Base-by-base conservation (phyloP, 192 early-diverging fungal genomes). In the Gigaspora rosea region DNA sequence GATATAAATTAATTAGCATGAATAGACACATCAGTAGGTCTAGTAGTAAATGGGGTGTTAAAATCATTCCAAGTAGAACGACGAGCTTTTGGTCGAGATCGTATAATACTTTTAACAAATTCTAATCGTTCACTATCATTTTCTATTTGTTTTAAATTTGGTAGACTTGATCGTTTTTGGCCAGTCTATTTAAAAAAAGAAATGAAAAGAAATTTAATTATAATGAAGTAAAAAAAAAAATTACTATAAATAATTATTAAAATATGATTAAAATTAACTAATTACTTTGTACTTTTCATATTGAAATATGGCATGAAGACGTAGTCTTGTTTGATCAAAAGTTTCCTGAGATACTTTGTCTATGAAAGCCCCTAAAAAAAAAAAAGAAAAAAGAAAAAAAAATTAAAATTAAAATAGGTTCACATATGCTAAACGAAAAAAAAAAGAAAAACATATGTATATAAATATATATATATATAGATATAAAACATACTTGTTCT, bases 211-310 rank as follows among this genome's bases (percentile, higher is more conserved):
- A 15, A 49, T 46, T 27, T 22, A 46, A 49, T 9, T 41, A 7
- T 13, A 63, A 36, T 27, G 20, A 27, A 18, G 12, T 63, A 36
- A 27, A 2, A 18, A 27, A 7, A 16, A 12, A 50, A 1, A 8
- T 18, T 35, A 16, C 51, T 48, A 46, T 50, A 15, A 7, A 49
- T 22, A 35, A 73, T 32, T 36, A 73, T 32, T 36, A 48, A 51
- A 20, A n/a, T 12, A 35, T 16, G 22, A 61, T 16, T 47, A n/a
- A 12, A n/a, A 35, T 12, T 48, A 27, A 1, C 27, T 27, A 75
- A 6, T 75, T 49, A 76, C 75, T 33, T 67, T 76, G 15, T 65
- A 76, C 41, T 76, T 67, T 52, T 76, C 75, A 67, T 67, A 67
- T 56, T 76, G 75, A 67, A 76, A 76, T 49, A 76, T 76, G 0